Conservation (phyloP, 441 rosid genomes). For the Dalechampia spathulata region DNA sequence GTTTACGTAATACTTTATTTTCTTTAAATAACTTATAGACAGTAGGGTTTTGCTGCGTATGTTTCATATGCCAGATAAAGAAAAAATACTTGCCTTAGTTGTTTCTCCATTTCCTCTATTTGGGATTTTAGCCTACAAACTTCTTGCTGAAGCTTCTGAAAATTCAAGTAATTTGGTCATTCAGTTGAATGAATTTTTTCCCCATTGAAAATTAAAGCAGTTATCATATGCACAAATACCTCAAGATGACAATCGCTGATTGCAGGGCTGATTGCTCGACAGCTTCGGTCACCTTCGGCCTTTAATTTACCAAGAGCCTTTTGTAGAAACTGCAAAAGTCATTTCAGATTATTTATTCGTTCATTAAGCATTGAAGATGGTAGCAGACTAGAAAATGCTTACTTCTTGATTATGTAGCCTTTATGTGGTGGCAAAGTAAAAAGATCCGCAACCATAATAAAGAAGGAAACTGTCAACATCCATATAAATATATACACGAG, state of each 20-base stretch:
- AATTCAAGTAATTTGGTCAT: neutral
- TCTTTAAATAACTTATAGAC: neutral
- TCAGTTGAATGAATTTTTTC: neutral
- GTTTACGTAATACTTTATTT: neutral
- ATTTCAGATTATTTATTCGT: neutral
- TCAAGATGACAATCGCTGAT: conserved; percentile 15
- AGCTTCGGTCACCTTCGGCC: conserved; percentile 21
- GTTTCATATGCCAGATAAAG: neutral
- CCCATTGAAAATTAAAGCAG: neutral
- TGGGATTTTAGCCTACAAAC: conserved; percentile 19
- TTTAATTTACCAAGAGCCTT: conserved; percentile 26
- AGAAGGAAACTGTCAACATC: neutral
- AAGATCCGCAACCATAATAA: neutral
- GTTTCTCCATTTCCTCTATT: conserved; percentile 29
- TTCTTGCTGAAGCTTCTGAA: conserved; percentile 30
- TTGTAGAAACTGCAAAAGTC: conserved; percentile 22
- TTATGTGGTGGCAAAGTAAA: neutral
- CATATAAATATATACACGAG: neutral
- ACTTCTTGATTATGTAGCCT: conserved; percentile 35
- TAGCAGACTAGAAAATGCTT: neutral
- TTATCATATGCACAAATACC: conserved; percentile 16
- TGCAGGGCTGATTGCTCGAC: conserved; percentile 22
- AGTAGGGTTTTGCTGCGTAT: neutral
- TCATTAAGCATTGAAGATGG: neutral
- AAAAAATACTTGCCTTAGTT: conserved; percentile 25